Evolutionary conservation across 768 basidiomycete genomes (phyloP), one percentile per base, ranked within the genome.

Genomic region (Coprinopsis sp.): DNA sequence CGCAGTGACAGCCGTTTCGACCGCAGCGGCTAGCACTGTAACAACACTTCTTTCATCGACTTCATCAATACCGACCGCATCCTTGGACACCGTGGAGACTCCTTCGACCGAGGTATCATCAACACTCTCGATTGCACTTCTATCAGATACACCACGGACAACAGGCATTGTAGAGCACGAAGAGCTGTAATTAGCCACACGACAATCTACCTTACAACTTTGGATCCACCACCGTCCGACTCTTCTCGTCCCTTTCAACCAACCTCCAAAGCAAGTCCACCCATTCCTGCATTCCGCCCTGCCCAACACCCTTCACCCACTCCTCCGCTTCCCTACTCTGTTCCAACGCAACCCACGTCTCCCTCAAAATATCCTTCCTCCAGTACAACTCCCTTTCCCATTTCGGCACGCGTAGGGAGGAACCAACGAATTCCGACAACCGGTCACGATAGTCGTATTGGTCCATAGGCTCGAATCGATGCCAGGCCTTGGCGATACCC

Each of bases 361-460:
- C 52, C 41, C 83, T 67, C 48, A 91, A 49, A 7, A 73, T 42
- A 14, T 47, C 55, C 55, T 72, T 84, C 25, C 68, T 65, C 21
- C 51, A 49, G 51, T 79, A 87, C 54, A 78, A 65, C 51, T 79
- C 76, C 51, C 72, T 66, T 51, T 78, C 76, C 88, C 87, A 89
- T 2, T 63, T 52, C 5, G 69, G 64, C 2, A 77, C 77, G 44
- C 65, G 64, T 16, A 47, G 22, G 14, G 36, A 24, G 1, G 45
- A 25, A 6, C 63, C 65, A 2, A 72, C 72, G 52, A 85, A 77
- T 6, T 64, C 65, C 45, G 73, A 70, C 45, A 91, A 61, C 18
- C 64, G 67, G 45, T 84, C 80, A 11, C 83, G 75, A 59, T 91
- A 90, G 19, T 73, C 70, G 62, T 80, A 91, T 56, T 87, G 85